phyloP scores from a whole-genome alignment of 1,284 basidiomycete genomes.

The Afroboletus lepidellus region DNA sequence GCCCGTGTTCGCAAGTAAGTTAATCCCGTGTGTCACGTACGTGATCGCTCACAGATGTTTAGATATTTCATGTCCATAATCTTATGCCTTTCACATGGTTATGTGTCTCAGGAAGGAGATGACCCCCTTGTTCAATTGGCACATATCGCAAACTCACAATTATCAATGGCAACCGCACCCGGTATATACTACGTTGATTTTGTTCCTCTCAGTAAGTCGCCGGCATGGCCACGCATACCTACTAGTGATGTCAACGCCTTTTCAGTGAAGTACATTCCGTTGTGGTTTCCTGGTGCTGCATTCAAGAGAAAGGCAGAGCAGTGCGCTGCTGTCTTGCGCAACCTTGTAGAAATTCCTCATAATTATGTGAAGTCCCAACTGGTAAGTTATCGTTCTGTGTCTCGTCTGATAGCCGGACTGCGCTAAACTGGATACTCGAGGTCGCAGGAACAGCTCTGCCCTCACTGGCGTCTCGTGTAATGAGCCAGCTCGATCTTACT shows the following conservation, averaged over 20 bases:
- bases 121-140: conserved; percentile 23
- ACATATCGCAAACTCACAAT: conserved; percentile 17
- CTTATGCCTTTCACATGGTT: conserved; percentile 25
- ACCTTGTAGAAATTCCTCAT: conserved; percentile 51
- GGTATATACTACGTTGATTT: conserved; percentile 20
- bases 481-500: conserved; percentile 43
- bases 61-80: conserved; percentile 20
- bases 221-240: not conserved
- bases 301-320: conserved; percentile 50
- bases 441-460: conserved; percentile 46
- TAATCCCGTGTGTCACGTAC: not conserved
- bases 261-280: conserved; percentile 54
- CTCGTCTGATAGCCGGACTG: not conserved
- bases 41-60: not conserved
- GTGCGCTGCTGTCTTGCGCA: conserved; percentile 44
- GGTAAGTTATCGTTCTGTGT: conserved; percentile 11
- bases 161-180: conserved; percentile 11
- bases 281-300: conserved; percentile 61
- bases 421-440: conserved; percentile 2
- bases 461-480: conserved; percentile 47
- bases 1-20: conserved; percentile 21
- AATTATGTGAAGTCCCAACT: conserved; percentile 56
- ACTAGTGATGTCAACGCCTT: not conserved
- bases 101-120: conserved; percentile 13
- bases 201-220: conserved; percentile 12